Conservation (phyloP, 1,139 yeast species). For the Diutina sp. region DNA sequence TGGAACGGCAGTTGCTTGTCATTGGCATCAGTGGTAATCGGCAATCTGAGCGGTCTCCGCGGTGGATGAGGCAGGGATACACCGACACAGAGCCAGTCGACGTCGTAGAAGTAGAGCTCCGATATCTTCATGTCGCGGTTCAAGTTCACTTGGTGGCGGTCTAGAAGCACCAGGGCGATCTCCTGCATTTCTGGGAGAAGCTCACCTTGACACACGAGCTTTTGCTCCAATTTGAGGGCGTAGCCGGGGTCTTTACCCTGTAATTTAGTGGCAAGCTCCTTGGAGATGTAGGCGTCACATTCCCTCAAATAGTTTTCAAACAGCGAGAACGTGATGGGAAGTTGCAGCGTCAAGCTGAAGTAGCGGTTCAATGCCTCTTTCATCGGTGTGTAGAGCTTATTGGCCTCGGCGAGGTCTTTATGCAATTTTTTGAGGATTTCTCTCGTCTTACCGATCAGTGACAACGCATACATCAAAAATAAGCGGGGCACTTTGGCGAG, state of each 20-base stretch:
- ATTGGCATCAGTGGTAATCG: neutral
- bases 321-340: constrained; percentile 44
- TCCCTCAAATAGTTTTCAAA: constrained; percentile 57
- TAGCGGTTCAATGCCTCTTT: constrained; percentile 41
- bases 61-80: constrained; percentile 6
- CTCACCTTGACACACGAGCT: constrained; percentile 50
- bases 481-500: constrained; percentile 62
- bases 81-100: constrained; percentile 53
- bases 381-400: constrained; percentile 37
- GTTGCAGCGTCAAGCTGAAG: constrained; percentile 36
- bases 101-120: constrained; percentile 53
- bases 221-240: constrained; percentile 45
- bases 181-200: constrained; percentile 33
- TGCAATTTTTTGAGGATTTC: constrained; percentile 38
- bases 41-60: neutral
- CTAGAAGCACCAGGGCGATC: constrained; percentile 19
- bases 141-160: constrained; percentile 19
- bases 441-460: constrained; percentile 59
- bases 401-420: constrained; percentile 26
- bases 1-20: neutral
- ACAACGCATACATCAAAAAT: constrained; percentile 53
- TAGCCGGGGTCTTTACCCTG: constrained; percentile 18
- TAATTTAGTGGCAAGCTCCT: constrained; percentile 14
- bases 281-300: constrained; percentile 21
- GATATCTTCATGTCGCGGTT: constrained; percentile 29